Conservation (phyloP, 352 stramenopile species). For the Globisporangium nunn region DNA sequence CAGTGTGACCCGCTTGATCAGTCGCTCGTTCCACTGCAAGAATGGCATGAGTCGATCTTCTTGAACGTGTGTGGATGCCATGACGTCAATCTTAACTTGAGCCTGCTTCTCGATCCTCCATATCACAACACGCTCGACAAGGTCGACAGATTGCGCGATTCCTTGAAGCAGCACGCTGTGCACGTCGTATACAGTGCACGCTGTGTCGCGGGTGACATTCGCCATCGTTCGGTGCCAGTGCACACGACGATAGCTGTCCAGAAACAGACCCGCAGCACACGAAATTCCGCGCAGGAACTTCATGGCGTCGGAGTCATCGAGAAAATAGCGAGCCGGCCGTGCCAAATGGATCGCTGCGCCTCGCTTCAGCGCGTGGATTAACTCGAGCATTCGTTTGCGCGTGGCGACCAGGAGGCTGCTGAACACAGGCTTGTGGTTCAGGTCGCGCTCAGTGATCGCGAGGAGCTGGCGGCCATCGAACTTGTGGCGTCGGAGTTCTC, state of each 20-base stretch:
- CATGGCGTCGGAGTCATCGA: slow-evolving; percentile 43
- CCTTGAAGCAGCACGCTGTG: slow-evolving; percentile 43
- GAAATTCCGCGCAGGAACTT: slow-evolving; percentile 40
- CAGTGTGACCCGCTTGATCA: slow-evolving; percentile 55
- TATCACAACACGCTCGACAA: slow-evolving; percentile 34
- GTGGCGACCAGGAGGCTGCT: slow-evolving; percentile 42
- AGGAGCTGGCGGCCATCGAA: slow-evolving; percentile 40
- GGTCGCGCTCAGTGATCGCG: slow-evolving; percentile 35
- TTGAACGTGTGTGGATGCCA: slow-evolving; percentile 48
- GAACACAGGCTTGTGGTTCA: slow-evolving; percentile 45
- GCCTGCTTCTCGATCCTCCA: slow-evolving; percentile 40
- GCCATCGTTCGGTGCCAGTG: slow-evolving; percentile 51
- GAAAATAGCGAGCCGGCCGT: slow-evolving; percentile 25
- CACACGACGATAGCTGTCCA: slow-evolving; percentile 38
- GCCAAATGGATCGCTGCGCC: slow-evolving; percentile 41
- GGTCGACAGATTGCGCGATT: slow-evolving; percentile 33
- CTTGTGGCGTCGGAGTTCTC: slow-evolving; percentile 32
- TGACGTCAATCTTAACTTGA: slow-evolving; percentile 28
- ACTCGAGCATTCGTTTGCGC: slow-evolving; percentile 45
- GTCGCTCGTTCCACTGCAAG: slow-evolving; percentile 38
- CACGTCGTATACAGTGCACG: slow-evolving; percentile 41
- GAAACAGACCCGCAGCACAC: slow-evolving; percentile 27
- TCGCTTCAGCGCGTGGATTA: slow-evolving; percentile 34
- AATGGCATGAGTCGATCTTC: slow-evolving; percentile 60
- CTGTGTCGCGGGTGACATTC: slow-evolving; percentile 25